Conservation (phyloP, 2,329 filamentous ascomycete genomes). For the Colletotrichum sp. region DNA sequence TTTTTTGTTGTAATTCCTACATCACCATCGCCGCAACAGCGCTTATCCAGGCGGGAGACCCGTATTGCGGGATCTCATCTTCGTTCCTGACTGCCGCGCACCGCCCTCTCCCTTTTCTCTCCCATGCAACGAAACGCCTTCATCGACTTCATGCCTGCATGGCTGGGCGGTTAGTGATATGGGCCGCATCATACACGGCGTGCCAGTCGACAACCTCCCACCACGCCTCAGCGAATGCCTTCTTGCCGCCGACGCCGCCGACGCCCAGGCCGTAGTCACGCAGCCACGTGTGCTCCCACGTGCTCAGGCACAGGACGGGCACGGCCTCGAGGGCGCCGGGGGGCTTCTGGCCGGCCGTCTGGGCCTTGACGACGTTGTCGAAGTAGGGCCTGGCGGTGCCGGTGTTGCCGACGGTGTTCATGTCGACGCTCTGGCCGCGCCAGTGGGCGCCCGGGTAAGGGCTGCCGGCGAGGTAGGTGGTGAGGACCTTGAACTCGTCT, state of each 20-base stretch:
- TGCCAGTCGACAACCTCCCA: slow-evolving; percentile 91
- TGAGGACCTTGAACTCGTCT: slow-evolving; percentile 69
- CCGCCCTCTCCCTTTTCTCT: background rate
- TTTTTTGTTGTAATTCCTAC: slow-evolving; percentile 15
- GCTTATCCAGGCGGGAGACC: background rate
- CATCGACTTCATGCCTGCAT: background rate
- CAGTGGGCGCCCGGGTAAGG: slow-evolving; percentile 87
- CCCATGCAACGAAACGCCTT: background rate
- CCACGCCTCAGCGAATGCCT: slow-evolving; percentile 77
- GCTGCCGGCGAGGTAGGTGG: slow-evolving; percentile 90
- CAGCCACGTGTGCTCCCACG: slow-evolving; percentile 95
- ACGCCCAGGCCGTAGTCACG: slow-evolving; percentile 72
- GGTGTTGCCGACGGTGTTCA: slow-evolving; percentile 63
- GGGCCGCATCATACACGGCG: slow-evolving; percentile 57
- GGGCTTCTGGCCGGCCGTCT: slow-evolving; percentile 41
- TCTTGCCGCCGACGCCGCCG: slow-evolving; percentile 73
- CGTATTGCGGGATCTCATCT: background rate
- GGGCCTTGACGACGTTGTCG: slow-evolving; percentile 36
- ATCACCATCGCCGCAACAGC: background rate
- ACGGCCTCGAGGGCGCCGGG: slow-evolving; percentile 72
- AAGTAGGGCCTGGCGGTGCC: slow-evolving; percentile 41
- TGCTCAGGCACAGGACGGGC: slow-evolving; percentile 89
- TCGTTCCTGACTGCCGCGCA: background rate
- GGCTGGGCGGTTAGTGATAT: slow-evolving; percentile 4
- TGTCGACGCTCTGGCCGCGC: slow-evolving; percentile 71